phyloP scores from a whole-genome alignment of 257 asterid genomes.

The Echites panduratus region DNA sequence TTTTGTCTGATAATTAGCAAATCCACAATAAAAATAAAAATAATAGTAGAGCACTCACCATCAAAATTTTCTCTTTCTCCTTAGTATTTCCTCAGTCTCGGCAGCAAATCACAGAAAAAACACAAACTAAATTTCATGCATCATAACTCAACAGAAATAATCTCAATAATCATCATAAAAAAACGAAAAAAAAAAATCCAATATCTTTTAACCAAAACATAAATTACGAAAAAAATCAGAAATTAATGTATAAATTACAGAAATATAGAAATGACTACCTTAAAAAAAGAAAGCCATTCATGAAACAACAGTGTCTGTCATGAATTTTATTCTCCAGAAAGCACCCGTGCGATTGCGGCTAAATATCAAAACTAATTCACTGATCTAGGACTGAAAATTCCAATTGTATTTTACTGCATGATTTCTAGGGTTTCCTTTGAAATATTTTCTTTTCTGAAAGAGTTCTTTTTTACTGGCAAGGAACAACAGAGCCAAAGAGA shows the following conservation, averaged over 20 bases:
- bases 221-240: neutral
- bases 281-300: conserved; percentile 7
- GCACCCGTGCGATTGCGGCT: neutral
- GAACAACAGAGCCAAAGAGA: conserved; percentile 7
- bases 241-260: neutral
- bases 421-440: conserved; percentile 31
- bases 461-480: conserved; percentile 20
- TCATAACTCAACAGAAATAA: conserved; percentile 17
- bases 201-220: neutral
- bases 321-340: neutral
- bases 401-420: neutral
- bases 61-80: conserved; percentile 11
- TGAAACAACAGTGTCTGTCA: conserved; percentile 3
- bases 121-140: conserved; percentile 15
- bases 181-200: neutral
- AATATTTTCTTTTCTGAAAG: conserved; percentile 2
- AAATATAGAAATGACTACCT: conserved; percentile 13
- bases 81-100: conserved; percentile 2
- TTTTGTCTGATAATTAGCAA: neutral
- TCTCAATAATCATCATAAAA: neutral
- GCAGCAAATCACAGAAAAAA: conserved; percentile 14
- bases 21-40: neutral
- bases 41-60: conserved; percentile 8
- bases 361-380: neutral
- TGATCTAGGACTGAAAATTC: neutral